Percentiles rank a stretch among this genome's conserved stretches.
Conservation (phyloP, 345 rosid species). For the Eucalyptus melliodora region DNA sequence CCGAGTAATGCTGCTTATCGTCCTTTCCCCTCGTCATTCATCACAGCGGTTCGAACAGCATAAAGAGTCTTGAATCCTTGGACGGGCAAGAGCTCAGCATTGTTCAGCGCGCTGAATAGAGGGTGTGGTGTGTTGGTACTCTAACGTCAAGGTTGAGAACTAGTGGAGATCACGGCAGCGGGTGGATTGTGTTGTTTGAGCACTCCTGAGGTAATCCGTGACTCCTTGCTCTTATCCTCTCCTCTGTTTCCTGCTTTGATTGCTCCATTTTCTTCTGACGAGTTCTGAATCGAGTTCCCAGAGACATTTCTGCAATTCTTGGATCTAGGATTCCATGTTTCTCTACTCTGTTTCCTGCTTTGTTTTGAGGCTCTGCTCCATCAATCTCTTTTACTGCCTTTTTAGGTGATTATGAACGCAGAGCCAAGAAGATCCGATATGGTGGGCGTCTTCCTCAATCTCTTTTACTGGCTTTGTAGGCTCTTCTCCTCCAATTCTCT, state of each 20-base stretch:
- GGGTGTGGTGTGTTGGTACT: not conserved
- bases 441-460: not conserved
- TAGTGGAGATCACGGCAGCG: not conserved
- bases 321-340: not conserved
- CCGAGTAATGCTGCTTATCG: not conserved
- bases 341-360: not conserved
- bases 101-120: not conserved
- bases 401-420: not conserved
- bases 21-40: not conserved
- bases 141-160: not conserved
- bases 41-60: not conserved
- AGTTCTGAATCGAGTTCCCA: not conserved
- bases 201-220: not conserved
- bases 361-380: not conserved
- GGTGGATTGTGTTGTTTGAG: not conserved
- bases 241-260: not conserved
- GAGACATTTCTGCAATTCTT: not conserved
- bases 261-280: not conserved
- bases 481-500: not conserved
- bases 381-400: not conserved
- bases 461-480: not conserved
- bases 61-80: not conserved
- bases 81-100: not conserved
- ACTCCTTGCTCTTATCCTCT: not conserved
- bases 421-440: not conserved